Conservation (phyloP, 208 protist genomes). For the Trichomonas tenax region DNA sequence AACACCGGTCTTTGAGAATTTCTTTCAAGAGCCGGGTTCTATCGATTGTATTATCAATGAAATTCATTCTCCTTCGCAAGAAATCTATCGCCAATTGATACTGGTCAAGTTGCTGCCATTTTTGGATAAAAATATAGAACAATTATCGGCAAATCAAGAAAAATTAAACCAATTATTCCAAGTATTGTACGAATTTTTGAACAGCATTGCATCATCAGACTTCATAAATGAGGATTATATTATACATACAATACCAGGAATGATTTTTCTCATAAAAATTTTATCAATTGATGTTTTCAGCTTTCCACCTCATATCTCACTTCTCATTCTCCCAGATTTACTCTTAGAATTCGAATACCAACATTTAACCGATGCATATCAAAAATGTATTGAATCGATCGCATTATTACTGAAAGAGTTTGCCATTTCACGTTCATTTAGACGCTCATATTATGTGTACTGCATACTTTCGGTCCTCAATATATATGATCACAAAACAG, state of each 20-base stretch:
- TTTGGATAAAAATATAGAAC: not conserved
- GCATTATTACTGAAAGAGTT: not conserved
- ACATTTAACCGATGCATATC: not conserved
- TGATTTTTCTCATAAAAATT: not conserved
- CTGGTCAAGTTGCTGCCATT: not conserved
- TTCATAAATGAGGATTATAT: not conserved
- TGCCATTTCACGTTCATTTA: not conserved
- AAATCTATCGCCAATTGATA: not conserved
- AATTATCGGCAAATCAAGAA: not conserved
- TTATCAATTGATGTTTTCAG: not conserved
- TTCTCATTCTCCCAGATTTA: not conserved
- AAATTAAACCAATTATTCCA: not conserved
- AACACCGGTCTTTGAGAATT: not conserved
- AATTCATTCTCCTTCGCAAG: not conserved
- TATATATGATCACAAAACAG: not conserved
- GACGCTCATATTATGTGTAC: not conserved
- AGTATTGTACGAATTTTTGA: not conserved
- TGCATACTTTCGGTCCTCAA: not conserved
- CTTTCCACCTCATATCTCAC: not conserved
- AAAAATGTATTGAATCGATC: not conserved
- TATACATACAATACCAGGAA: not conserved
- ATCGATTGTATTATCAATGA: not conserved
- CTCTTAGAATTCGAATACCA: not conserved
- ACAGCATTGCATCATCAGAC: not conserved
- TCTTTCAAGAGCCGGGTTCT: not conserved